Base-by-base conservation (phyloP, 1,284 basidiomycete genomes). In the Vanrija humicola region DNA sequence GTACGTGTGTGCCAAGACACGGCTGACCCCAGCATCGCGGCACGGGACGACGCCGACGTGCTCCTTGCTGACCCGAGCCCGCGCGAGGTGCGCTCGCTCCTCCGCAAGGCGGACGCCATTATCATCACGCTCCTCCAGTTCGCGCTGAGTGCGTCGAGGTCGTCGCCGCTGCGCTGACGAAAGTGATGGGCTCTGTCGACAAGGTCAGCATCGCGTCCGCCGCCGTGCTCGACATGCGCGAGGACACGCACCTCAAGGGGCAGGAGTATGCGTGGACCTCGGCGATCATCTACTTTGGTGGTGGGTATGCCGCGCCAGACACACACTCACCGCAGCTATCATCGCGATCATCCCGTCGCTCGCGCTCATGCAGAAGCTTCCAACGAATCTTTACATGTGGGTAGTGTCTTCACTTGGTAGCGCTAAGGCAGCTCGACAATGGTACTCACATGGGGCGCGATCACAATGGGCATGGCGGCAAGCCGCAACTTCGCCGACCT, bases 341-440 rank as follows among this genome's bases (percentile, higher is more conserved):
- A 42, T 46, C 7, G 40, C 51, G 1, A 63, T 58, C 23, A 50
- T 55, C 38, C 59, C 59, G 1, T 55, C 59, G 25, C 52, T 61
- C 21, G 47, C 48, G 12, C 18, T 54, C 18, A 56, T 59, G 58
- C 58, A 59, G 43, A 50, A 48, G 34, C 40, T 56, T 38, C 46
- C 49, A 8, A 29, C 54, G 10, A 54, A 45, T 6, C 54, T 52
- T 23, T 61, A 47, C 45, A 23, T 61, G 59, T 26, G 34, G 12
- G n/a, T 23, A 23, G 21, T 3, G 28, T 3, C 28, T 4, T 26
- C 1, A 28, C 21, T 3, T 1, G 28, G 28, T 7, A 10, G 28
- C 28, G 28, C 28, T 28, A 10, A 28, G 28, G 7, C 3, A 28
- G 28, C 28, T 28, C 28, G 28, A 28, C 28, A 6, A 28, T 28